Percentiles rank a stretch among this genome's conserved stretches.
phyloP scores from a whole-genome alignment of 768 basidiomycete species.

The Podaxis carcinomalis region DNA sequence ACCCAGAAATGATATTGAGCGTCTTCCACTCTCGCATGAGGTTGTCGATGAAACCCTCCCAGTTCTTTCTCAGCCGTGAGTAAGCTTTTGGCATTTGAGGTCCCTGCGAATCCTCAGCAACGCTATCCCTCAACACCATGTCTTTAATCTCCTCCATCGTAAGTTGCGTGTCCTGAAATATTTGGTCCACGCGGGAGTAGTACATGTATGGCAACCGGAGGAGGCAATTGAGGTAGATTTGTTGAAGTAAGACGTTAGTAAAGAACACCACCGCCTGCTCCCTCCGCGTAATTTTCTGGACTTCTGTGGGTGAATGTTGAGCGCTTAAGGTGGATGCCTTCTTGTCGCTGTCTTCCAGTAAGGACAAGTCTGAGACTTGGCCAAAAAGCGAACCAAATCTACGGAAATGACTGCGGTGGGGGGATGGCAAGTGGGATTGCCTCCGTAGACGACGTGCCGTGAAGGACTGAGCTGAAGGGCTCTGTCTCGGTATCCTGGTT shows the following conservation, averaged over 20 bases:
- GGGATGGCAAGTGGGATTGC: background rate
- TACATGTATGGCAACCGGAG: constrained; percentile 59
- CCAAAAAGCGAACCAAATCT: background rate
- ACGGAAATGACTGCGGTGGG: background rate
- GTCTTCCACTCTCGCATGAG: constrained; percentile 15
- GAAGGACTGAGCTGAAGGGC: background rate
- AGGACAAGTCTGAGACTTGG: background rate
- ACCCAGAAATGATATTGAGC: constrained; percentile 14
- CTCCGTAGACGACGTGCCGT: background rate
- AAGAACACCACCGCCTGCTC: background rate
- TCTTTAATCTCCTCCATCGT: constrained; percentile 50
- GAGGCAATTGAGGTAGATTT: constrained; percentile 31
- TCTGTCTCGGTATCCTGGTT: background rate
- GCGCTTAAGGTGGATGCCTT: background rate
- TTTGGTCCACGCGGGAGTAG: constrained; percentile 58
- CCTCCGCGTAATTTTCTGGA: background rate
- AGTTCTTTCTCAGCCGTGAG: constrained; percentile 15
- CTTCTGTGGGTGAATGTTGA: background rate
- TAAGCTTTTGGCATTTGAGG: constrained; percentile 15
- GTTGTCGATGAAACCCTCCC: constrained; percentile 14
- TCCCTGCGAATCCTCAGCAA: constrained; percentile 7
- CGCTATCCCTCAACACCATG: constrained; percentile 30
- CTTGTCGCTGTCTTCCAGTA: background rate
- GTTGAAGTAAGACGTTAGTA: constrained; percentile 18
- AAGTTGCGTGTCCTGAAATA: constrained; percentile 62